Evolutionary conservation across 495 filamentous ascomycete species (phyloP), one percentile per base, ranked within the genome.

Genomic region (Podospora australis): DNA sequence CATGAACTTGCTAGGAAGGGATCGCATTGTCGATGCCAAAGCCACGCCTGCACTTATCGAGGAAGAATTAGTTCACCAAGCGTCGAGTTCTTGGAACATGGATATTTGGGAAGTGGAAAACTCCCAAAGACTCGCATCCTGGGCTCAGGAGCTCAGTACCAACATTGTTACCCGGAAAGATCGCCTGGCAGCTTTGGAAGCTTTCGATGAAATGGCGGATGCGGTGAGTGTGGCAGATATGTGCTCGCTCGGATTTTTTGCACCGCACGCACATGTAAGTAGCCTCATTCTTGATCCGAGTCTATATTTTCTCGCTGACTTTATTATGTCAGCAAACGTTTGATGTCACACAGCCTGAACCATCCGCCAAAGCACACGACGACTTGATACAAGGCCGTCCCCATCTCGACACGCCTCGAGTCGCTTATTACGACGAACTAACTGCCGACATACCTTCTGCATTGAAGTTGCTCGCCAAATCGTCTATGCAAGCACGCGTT

Each of bases 1-100:
- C 28, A 91, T 95, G 86, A 90, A 88, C 24, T 86, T 79, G 77
- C 67, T 88, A 21, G 78, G 72, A 42, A 75, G 80, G 19, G 82
- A 88, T 48, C 65, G 60, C 21, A 52, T 65, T 13, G 54, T 42
- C 24, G 42, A 41, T 11, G 44, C 20, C 39, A 56, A 39, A 49
- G 47, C 36, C 13, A 42, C 54, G 28, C 48, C 55, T 5, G 28
- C 53, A 10, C 46, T 55, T 23, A 41, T 63, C 5, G 75, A 82
- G 42, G 72, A 79, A 23, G 78, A 81, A 50, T 54, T 81, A 11
- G 59, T 80, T 29, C 60, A 66, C 19, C 71, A 80, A 48, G 54
- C 66, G 19, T 82, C 75, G 75, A 66, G 78, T 14, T 64, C 68
- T 10, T 88, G 81, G 82, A 64, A 63, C 24, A 39, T 82, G 36